Evolutionary conservation across 306 rosid species (phyloP).

Genomic region (Betula pendula): DNA sequence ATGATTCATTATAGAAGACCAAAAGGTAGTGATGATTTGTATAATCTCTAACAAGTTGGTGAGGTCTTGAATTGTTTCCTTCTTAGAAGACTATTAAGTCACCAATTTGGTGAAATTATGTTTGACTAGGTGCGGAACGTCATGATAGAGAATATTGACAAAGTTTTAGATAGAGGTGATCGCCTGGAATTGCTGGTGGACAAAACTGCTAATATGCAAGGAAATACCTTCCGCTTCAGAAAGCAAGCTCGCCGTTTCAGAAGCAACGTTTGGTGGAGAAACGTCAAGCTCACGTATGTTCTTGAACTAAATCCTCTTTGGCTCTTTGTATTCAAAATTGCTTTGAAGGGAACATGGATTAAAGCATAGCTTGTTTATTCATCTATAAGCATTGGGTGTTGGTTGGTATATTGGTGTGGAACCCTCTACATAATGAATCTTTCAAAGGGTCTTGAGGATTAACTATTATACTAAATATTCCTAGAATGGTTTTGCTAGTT

Average conservation of each 20-base stretch:
- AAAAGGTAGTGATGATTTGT: neutral
- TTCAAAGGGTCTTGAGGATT: conserved; percentile 2
- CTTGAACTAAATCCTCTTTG: conserved; percentile 15
- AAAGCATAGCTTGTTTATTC: conserved; percentile 6
- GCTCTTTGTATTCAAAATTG: neutral
- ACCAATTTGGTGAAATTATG: neutral
- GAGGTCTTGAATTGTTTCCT: neutral
- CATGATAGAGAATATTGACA: conserved; percentile 97
- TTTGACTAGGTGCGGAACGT: conserved; percentile 75
- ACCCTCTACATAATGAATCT: conserved; percentile 15
- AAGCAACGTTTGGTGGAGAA: conserved; percentile 95
- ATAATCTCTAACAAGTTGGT: neutral
- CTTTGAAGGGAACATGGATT: neutral
- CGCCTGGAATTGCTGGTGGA: conserved; percentile 95
- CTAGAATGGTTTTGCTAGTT: conserved; percentile 4
- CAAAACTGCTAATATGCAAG: conserved; percentile 93
- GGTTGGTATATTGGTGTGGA: neutral
- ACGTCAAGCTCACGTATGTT: conserved; percentile 90
- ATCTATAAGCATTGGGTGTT: neutral
- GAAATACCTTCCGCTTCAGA: conserved; percentile 85
- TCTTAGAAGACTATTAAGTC: neutral
- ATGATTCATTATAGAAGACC: neutral
- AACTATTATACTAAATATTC: conserved; percentile 12
- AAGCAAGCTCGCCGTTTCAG: conserved; percentile 98
- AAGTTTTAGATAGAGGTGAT: conserved; percentile 94